A percentile compares a stretch with the other conserved stretches of the same genome.
These are phyloP conservation scores for Penicillium diatomitis DNA, from an alignment of 495 filamentous ascomycete species.

Conservation along the genomic window DNA sequence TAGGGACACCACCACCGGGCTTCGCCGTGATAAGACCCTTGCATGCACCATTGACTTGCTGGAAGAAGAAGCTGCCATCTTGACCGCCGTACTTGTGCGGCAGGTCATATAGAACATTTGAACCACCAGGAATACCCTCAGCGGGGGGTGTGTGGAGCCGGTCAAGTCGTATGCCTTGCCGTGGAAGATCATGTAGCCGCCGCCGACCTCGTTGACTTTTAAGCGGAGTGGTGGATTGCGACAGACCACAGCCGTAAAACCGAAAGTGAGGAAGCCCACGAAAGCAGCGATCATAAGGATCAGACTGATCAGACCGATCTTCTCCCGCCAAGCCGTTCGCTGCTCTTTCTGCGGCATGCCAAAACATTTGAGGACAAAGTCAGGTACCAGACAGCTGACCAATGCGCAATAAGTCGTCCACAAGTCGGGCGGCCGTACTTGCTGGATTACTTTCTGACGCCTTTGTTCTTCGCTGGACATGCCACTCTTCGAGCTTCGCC, in stretches of 20 bases:
- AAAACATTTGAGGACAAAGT: slow-evolving; percentile 72
- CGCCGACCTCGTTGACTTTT: slow-evolving; percentile 68
- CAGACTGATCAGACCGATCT: slow-evolving; percentile 93
- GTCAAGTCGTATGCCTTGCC: slow-evolving; percentile 77
- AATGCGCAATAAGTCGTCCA: slow-evolving; percentile 95
- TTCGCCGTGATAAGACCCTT: slow-evolving; percentile 77
- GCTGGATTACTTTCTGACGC: slow-evolving; percentile 56
- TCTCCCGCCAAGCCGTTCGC: slow-evolving; percentile 93
- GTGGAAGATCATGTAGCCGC: slow-evolving; percentile 92
- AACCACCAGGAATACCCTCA: slow-evolving; percentile 55
- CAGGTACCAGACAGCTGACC: slow-evolving; percentile 91
- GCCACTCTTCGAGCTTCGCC: slow-evolving; percentile 38
- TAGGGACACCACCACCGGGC: slow-evolving; percentile 66
- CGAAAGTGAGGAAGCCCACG: slow-evolving; percentile 95
- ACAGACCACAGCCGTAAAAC: slow-evolving; percentile 87
- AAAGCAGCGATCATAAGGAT: slow-evolving; percentile 80
- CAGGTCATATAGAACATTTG: slow-evolving; percentile 81
- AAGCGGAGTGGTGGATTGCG: slow-evolving; percentile 56
- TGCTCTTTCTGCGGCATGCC: slow-evolving; percentile 83
- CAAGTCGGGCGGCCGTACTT: slow-evolving; percentile 68
- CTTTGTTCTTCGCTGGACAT: slow-evolving; percentile 48
- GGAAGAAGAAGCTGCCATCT: slow-evolving; percentile 95
- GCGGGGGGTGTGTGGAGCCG: slow-evolving; percentile 69
- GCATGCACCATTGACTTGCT: slow-evolving; percentile 97
- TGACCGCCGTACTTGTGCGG: slow-evolving; percentile 69